Evolutionary conservation across 768 basidiomycete genomes (phyloP).

Genomic region (Fibroporia radiculosa): DNA sequence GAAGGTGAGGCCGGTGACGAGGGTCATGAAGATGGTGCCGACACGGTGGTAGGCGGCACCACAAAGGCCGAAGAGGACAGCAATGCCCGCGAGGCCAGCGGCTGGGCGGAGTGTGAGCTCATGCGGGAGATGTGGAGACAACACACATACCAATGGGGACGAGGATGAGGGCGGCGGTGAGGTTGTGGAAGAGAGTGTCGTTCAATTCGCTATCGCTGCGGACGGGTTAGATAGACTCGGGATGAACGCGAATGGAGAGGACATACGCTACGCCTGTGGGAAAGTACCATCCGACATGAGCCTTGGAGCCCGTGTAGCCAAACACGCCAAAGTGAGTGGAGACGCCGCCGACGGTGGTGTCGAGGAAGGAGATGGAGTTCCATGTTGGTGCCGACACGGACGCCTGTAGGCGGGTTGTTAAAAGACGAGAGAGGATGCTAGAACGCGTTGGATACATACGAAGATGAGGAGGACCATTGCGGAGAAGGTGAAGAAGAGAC

Average conservation of each 20-base stretch:
- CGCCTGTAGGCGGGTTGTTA: conserved; percentile 36
- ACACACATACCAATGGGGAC: conserved; percentile 62
- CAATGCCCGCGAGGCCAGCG: conserved; percentile 57
- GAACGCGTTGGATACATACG: conserved; percentile 33
- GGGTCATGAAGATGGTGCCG: conserved; percentile 73
- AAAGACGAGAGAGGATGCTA: background rate
- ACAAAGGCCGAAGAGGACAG: conserved; percentile 62
- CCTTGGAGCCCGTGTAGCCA: conserved; percentile 55
- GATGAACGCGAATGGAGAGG: background rate
- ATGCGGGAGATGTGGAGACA: conserved; percentile 5
- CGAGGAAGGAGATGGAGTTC: conserved; percentile 61
- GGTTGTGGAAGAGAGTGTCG: conserved; percentile 49
- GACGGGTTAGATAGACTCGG: conserved; percentile 2
- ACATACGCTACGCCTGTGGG: conserved; percentile 36
- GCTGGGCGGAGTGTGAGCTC: conserved; percentile 28
- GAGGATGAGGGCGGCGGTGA: conserved; percentile 68
- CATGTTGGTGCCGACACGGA: conserved; percentile 73
- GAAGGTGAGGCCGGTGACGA: conserved; percentile 58
- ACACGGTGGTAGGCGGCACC: conserved; percentile 55
- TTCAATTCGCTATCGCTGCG: conserved; percentile 39
- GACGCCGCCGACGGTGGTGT: conserved; percentile 32
- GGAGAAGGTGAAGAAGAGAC: conserved; percentile 63
- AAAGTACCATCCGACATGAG: conserved; percentile 54
- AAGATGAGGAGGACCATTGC: conserved; percentile 65
- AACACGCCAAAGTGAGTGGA: conserved; percentile 65